Base-by-base conservation (phyloP, 208 protist genomes). In the Leishmania lainsoni region DNA sequence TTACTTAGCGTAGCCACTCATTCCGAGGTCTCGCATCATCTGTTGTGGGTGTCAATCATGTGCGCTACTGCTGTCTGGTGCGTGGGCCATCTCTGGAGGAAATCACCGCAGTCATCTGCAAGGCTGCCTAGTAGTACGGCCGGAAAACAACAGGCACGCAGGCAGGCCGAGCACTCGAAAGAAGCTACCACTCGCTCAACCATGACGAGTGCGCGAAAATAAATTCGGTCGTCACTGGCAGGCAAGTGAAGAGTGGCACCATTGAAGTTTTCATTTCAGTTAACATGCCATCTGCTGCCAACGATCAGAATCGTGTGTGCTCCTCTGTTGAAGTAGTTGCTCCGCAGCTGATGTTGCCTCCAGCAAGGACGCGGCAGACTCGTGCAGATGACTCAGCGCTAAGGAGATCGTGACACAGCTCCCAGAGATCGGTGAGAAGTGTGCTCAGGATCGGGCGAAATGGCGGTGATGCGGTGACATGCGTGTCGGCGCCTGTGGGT, bases 101-200 rank as follows among this genome's bases (percentile, higher is more conserved):
- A 9, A 14, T 86, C 17, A 65, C 51, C 9, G 49, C 26, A 48
- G 78, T 58, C 14, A 80, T 82, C 56, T 48, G 52, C 16, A 54
- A 66, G 45, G 51, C 73, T 29, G 65, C 48, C 45, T 82, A 78
- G 82, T 86, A 73, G 82, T 82, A 76, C 48, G 66, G 66, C 39
- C 39, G 66, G 2, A 16, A 35, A 49, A 1, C 14, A 48, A n/a
- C 66, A n/a, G n/a, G 66, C 39, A 51, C 39, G 22, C 39, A 16
- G 66, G 29, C 61, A 66, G 61, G 6, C 61, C 4, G 29, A 29
- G n/a, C 8, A 66, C 61, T 29, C 29, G 61, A 66, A 32, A 14
- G 29, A 12, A 14, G 61, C 10, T 20, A 14, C 61, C 29, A 35
- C 61, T 6, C 39, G 3, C 3, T 3, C n/a, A 39, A 66, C 14